phyloP scores from a whole-genome alignment of 2,329 filamentous ascomycete species.

The Colletotrichum eremochloae region DNA sequence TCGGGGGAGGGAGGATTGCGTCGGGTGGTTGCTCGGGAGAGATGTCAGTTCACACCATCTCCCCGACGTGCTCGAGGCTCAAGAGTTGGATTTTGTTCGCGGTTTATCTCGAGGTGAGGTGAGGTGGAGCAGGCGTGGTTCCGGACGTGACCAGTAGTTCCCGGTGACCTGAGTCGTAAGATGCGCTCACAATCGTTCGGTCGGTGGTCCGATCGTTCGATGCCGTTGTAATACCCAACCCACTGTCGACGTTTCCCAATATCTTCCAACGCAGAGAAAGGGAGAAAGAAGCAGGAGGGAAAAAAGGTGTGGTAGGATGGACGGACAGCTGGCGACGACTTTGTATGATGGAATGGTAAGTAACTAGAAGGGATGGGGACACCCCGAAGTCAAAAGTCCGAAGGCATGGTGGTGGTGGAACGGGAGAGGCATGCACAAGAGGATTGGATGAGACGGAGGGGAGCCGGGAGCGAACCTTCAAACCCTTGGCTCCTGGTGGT shows the following conservation, averaged over 20 bases:
- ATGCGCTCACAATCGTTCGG: slow-evolving; percentile 36
- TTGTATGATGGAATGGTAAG: slow-evolving; percentile 36
- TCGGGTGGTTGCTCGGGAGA: slow-evolving; percentile 13
- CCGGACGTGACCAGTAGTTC: slow-evolving; percentile 27
- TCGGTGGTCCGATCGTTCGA: slow-evolving; percentile 41
- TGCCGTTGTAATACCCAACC: slow-evolving; percentile 30
- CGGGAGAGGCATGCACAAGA: slow-evolving; percentile 39
- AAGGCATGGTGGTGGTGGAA: slow-evolving; percentile 29
- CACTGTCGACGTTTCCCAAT: slow-evolving; percentile 19
- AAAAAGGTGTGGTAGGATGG: not conserved
- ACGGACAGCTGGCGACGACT: slow-evolving; percentile 31
- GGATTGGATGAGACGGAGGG: slow-evolving; percentile 42
- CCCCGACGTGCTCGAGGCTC: slow-evolving; percentile 15
- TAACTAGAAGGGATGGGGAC: slow-evolving; percentile 32
- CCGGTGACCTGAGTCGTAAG: slow-evolving; percentile 38
- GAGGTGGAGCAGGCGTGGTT: slow-evolving; percentile 9
- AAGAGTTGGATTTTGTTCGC: slow-evolving; percentile 1
- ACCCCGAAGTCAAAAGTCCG: slow-evolving; percentile 34
- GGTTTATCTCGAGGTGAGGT: slow-evolving; percentile 20
- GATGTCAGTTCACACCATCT: slow-evolving; percentile 24
- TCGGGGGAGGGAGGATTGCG: slow-evolving; percentile 4
- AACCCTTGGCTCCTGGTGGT: slow-evolving; percentile 37
- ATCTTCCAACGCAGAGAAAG: slow-evolving; percentile 19
- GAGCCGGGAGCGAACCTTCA: slow-evolving; percentile 41
- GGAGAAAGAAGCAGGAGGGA: not conserved